A percentile compares a stretch with the other conserved stretches of the same genome.
These are phyloP conservation scores for Boletales sp. DNA, from an alignment of 768 basidiomycete species.

Conservation along the genomic window DNA sequence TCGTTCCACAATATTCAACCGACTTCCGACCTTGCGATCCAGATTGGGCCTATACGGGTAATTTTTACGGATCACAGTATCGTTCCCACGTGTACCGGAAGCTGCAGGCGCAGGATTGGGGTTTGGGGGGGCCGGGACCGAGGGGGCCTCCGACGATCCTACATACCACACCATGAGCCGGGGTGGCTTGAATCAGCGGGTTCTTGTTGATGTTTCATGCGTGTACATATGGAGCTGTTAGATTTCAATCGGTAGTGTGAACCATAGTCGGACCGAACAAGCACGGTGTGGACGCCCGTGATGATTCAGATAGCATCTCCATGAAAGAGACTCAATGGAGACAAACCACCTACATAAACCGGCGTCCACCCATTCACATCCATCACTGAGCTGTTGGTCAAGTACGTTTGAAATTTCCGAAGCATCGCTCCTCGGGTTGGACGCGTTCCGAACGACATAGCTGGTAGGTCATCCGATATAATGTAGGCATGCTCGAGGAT, in stretches of 20 bases:
- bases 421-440: constrained; percentile 5
- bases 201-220: constrained; percentile 1
- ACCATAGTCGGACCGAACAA: not conserved
- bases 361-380: constrained; percentile 7
- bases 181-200: not conserved
- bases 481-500: constrained; percentile 7
- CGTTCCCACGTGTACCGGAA: constrained; percentile 29
- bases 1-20: constrained; percentile 9
- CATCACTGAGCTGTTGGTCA: not conserved
- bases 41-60: constrained; percentile 27
- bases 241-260: no score
- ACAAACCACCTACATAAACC: constrained; percentile 6
- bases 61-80: constrained; percentile 31
- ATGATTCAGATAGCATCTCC: not conserved
- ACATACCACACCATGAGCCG: constrained; percentile 19
- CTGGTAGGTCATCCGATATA: constrained; percentile 19
- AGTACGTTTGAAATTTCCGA: constrained; percentile 20
- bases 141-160: constrained; percentile 27
- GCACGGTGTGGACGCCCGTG: not conserved
- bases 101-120: constrained; percentile 27
- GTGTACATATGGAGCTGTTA: constrained; percentile 1
- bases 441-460: constrained; percentile 19
- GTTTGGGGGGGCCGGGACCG: constrained; percentile 18
- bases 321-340: not conserved
- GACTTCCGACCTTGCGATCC: constrained; percentile 19